phyloP scores from a whole-genome alignment of 164 flowering plant genomes.

The Santalum album region DNA sequence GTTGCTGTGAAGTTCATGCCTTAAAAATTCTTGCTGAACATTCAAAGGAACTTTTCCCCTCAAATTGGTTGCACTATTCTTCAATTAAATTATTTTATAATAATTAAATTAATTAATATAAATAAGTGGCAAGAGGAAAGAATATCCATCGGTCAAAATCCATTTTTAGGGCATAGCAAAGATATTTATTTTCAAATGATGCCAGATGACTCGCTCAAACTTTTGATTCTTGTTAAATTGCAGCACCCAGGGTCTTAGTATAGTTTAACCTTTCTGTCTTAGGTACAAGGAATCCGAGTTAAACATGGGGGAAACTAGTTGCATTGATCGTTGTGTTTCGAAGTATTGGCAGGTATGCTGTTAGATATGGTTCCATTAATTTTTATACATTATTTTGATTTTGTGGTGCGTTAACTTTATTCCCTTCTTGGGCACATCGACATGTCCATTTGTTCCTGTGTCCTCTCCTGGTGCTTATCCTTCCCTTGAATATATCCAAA shows the following conservation, averaged over 20 bases:
- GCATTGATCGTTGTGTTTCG: constrained; percentile 96
- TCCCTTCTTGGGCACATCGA: too few species aligned
- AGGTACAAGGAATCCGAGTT: constrained; percentile 94
- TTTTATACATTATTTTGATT: too few species aligned
- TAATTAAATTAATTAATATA: too few species aligned
- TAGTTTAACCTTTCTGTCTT: constrained; percentile 4
- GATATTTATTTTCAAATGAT: too few species aligned
- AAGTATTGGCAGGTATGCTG: constrained; percentile 88
- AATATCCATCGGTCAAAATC: too few species aligned
- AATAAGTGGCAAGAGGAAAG: too few species aligned
- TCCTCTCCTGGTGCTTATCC: too few species aligned
- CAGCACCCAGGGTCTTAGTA: background rate
- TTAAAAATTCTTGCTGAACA: background rate
- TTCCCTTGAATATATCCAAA: too few species aligned
- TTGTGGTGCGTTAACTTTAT: too few species aligned
- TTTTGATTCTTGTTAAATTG: background rate
- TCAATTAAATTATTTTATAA: background rate
- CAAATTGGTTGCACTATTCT: background rate
- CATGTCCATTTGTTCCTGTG: too few species aligned
- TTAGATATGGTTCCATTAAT: background rate
- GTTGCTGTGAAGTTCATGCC: background rate
- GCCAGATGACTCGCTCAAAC: too few species aligned
- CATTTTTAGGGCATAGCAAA: too few species aligned
- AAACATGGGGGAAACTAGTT: constrained; percentile 95
- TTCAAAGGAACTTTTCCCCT: background rate